phyloP scores from a whole-genome alignment of 352 stramenopile species.

The Pythium plurisporium region DNA sequence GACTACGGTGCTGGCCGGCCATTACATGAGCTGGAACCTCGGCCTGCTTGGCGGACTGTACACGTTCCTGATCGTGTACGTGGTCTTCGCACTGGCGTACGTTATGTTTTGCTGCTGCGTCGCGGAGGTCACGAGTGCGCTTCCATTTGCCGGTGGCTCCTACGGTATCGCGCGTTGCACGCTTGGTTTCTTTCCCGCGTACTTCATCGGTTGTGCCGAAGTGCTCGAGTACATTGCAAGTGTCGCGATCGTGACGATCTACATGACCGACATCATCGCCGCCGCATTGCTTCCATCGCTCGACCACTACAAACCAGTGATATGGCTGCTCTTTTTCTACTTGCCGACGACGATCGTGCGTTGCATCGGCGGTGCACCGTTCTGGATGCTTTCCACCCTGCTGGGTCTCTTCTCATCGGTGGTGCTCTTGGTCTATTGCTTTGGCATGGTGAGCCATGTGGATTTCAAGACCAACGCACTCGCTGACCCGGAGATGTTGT shows the following conservation, averaged over 20 bases:
- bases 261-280: conserved; percentile 5
- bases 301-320: not conserved
- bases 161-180: conserved; percentile 29
- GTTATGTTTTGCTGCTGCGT: conserved; percentile 28
- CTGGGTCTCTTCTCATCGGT: not conserved
- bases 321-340: conserved; percentile 18
- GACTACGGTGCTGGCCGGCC: conserved; percentile 28
- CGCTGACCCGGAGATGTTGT: not conserved
- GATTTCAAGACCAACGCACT: conserved; percentile 3
- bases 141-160: conserved; percentile 29
- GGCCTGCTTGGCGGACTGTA: conserved; percentile 21
- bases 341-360: conserved; percentile 3
- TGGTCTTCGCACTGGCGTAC: conserved; percentile 24
- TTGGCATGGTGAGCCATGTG: conserved; percentile 7
- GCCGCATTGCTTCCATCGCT: conserved; percentile 1
- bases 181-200: conserved; percentile 25
- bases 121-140: conserved; percentile 21
- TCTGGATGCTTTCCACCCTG: not conserved
- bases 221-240: conserved; percentile 26
- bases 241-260: conserved; percentile 6
- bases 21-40: conserved; percentile 33
- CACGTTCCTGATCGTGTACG: conserved; percentile 20
- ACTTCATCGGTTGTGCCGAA: conserved; percentile 28
- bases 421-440: conserved; percentile 13
- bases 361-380: conserved; percentile 5